phyloP scores from a whole-genome alignment of 768 basidiomycete species.

The Gloeopeniophorella convolvens region DNA sequence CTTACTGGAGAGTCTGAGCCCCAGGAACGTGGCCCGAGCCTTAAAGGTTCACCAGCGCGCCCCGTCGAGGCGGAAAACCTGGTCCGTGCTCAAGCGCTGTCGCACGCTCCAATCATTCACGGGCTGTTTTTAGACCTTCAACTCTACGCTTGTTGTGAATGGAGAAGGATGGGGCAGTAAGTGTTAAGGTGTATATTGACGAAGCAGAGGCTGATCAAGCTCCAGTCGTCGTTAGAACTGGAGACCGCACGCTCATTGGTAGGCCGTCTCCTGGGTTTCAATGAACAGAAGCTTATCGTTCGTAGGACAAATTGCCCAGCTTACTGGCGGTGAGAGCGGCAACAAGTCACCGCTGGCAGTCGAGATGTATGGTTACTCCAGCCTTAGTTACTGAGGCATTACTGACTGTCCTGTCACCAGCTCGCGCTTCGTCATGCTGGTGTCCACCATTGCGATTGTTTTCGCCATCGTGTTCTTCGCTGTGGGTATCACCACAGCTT shows the following conservation, averaged over 20 bases:
- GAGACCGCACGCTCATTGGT: constrained; percentile 63
- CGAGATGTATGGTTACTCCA: constrained; percentile 46
- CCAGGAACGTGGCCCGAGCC: constrained; percentile 47
- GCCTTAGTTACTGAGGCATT: constrained; percentile 8
- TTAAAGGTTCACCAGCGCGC: constrained; percentile 40
- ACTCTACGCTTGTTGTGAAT: constrained; percentile 61
- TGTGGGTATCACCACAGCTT: constrained; percentile 59
- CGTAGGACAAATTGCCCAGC: constrained; percentile 58
- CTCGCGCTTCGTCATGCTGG: constrained; percentile 52
- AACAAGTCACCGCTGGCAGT: constrained; percentile 58
- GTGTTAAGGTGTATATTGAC: constrained; percentile 22
- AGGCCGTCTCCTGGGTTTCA: constrained; percentile 4
- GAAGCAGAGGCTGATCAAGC: not conserved
- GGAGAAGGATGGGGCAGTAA: constrained; percentile 66
- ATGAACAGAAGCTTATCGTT: not conserved
- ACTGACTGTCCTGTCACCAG: constrained; percentile 27
- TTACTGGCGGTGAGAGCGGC: constrained; percentile 58
- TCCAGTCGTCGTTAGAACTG: constrained; percentile 59
- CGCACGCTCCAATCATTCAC: not conserved
- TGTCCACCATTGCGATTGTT: constrained; percentile 54
- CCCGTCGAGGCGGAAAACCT: constrained; percentile 62
- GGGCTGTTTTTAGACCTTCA: constrained; percentile 44
- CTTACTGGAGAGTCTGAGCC: constrained; percentile 68
- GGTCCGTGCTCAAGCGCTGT: constrained; percentile 29
- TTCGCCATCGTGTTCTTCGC: constrained; percentile 60